These are phyloP conservation scores for Pseudocercospora crystallina DNA, from an alignment of 2,329 filamentous ascomycete genomes.

Conservation along the genomic window DNA sequence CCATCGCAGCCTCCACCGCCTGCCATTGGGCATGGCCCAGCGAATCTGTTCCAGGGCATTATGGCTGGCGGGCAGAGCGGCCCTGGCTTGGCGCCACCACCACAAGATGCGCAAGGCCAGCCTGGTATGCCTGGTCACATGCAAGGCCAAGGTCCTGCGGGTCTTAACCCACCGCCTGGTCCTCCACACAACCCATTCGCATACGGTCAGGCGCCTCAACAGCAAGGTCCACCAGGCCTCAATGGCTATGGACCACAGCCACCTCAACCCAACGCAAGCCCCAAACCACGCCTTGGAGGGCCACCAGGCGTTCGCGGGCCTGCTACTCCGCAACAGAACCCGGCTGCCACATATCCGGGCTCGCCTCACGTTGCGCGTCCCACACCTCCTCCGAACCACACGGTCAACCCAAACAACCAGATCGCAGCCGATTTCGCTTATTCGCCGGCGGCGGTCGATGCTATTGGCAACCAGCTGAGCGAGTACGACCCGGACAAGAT, in stretches of 20 bases:
- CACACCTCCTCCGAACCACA: slow-evolving; percentile 57
- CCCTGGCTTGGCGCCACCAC: slow-evolving; percentile 68
- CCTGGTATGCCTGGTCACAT: slow-evolving; percentile 59
- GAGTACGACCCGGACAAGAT: slow-evolving; percentile 86
- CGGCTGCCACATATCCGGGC: slow-evolving; percentile 80
- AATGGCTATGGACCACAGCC: slow-evolving; percentile 82
- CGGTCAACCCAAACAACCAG: slow-evolving; percentile 28
- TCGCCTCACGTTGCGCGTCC: slow-evolving; percentile 88
- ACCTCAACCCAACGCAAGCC: slow-evolving; percentile 81
- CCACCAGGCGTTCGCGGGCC: slow-evolving; percentile 52
- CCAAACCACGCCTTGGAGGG: slow-evolving; percentile 57
- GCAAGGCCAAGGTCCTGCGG: slow-evolving; percentile 74
- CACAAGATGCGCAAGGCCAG: slow-evolving; percentile 60
- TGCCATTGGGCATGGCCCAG: slow-evolving; percentile 80
- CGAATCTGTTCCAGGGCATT: slow-evolving; percentile 90
- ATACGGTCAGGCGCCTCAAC: slow-evolving; percentile 58
- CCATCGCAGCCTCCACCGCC: slow-evolving; percentile 83
- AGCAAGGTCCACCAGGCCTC: slow-evolving; percentile 58
- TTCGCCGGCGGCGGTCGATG: slow-evolving; percentile 37
- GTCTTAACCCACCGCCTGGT: slow-evolving; percentile 56
- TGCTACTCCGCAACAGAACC: slow-evolving; percentile 89
- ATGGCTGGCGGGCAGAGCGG: slow-evolving; percentile 89
- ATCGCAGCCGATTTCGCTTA: slow-evolving; percentile 34
- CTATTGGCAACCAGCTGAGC: slow-evolving; percentile 70
- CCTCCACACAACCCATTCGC: slow-evolving; percentile 69